phyloP scores from a whole-genome alignment of 2,329 filamentous ascomycete species.

The Pseudocercospora crystallina region DNA sequence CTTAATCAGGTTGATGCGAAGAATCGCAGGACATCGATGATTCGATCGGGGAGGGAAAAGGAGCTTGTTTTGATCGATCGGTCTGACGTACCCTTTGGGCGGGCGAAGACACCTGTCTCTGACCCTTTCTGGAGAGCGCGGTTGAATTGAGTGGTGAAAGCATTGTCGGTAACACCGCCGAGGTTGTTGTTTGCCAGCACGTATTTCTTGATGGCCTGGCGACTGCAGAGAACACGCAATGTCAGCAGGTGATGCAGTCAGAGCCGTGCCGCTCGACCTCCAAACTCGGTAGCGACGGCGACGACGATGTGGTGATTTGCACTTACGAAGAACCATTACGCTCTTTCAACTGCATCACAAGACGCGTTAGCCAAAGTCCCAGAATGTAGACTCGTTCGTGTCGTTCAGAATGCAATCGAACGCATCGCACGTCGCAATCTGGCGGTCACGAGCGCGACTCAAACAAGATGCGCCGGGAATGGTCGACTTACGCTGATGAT shows the following conservation, averaged over 20 bases:
- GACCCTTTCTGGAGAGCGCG: conserved; percentile 78
- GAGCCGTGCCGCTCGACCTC: conserved; percentile 15
- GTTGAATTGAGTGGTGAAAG: conserved; percentile 78
- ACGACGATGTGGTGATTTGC: conserved; percentile 32
- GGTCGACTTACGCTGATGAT: conserved; percentile 67
- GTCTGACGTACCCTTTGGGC: conserved; percentile 76
- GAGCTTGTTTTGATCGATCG: conserved; percentile 25
- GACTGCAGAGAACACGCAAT: conserved; percentile 47
- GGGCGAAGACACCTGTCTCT: conserved; percentile 81
- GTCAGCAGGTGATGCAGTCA: conserved; percentile 26
- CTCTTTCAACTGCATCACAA: conserved; percentile 63
- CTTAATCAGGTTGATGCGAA: conserved; percentile 8
- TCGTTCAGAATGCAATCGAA: conserved; percentile 12
- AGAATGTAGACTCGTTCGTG: conserved; percentile 7
- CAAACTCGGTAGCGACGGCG: conserved; percentile 22
- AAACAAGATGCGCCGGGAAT: conserved; percentile 45
- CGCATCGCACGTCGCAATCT: conserved; percentile 27
- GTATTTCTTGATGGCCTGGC: conserved; percentile 74
- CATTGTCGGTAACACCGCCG: conserved; percentile 51
- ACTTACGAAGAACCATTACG: conserved; percentile 68
- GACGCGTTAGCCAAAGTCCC: conserved; percentile 49
- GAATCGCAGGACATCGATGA: conserved; percentile 12
- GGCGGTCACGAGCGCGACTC: conserved; percentile 12
- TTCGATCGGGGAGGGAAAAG: conserved; percentile 8
- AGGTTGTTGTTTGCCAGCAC: conserved; percentile 70